Conservation (phyloP, 148 eudicot genomes). For the Cornus florida region DNA sequence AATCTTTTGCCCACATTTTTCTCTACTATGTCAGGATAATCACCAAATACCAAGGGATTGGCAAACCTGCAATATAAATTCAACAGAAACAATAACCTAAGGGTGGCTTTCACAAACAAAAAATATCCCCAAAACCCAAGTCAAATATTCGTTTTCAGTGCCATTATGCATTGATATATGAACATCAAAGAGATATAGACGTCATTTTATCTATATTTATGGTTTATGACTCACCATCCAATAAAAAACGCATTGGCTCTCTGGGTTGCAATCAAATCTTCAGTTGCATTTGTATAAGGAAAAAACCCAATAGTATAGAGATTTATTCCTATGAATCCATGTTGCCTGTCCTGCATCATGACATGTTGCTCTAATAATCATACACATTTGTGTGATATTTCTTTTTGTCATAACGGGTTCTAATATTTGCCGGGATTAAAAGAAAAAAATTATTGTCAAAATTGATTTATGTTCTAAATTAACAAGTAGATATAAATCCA, state of each 20-base stretch:
- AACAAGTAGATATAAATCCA: background rate
- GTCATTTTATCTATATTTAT: background rate
- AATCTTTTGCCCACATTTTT: slow-evolving; percentile 37
- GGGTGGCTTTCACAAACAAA: no score
- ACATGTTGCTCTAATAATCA: background rate
- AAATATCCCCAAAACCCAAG: background rate
- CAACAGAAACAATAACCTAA: no score
- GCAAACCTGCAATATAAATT: slow-evolving; percentile 33
- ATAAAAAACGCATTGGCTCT: slow-evolving; percentile 47
- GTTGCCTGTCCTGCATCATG: slow-evolving; percentile 43
- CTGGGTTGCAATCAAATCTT: slow-evolving; percentile 46
- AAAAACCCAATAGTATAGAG: slow-evolving; percentile 21
- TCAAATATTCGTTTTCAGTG: background rate
- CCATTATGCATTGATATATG: background rate
- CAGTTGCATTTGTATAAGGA: slow-evolving; percentile 41
- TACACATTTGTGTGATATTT: background rate
- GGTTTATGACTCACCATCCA: slow-evolving; percentile 50
- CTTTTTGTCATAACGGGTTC: background rate
- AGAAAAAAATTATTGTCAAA: background rate
- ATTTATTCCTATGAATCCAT: slow-evolving; percentile 58
- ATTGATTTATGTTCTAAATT: no score
- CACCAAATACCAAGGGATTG: slow-evolving; percentile 55
- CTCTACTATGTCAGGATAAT: slow-evolving; percentile 57
- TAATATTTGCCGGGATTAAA: background rate
- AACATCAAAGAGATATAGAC: background rate